These are phyloP conservation scores for Mychonastes homosphaera DNA, from an alignment of 139 green algal genomes.

Conservation along the genomic window DNA sequence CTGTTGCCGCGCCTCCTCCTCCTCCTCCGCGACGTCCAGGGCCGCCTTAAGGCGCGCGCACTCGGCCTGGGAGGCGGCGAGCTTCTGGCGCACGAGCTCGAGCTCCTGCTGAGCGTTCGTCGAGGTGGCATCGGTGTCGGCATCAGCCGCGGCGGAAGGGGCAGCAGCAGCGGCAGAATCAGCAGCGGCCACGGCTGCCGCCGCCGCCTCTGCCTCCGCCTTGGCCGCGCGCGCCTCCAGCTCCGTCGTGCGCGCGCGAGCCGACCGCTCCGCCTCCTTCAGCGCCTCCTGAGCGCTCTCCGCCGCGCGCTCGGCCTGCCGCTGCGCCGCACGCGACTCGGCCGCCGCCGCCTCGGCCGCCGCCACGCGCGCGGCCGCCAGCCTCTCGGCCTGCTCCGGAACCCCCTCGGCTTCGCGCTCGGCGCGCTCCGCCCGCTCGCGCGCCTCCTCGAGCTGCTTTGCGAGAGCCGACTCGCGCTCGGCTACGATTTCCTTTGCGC, in stretches of 20 bases:
- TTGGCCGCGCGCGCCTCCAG: background rate
- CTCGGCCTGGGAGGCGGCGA: background rate
- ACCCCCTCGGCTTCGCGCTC: background rate
- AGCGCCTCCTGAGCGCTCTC: background rate
- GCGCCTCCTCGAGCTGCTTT: background rate
- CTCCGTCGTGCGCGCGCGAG: background rate
- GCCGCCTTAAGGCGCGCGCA: background rate
- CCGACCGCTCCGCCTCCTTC: background rate
- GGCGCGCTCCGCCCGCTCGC: background rate
- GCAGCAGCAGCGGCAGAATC: background rate
- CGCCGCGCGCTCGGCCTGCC: too few species aligned
- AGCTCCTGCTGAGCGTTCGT: background rate
- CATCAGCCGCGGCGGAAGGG: background rate
- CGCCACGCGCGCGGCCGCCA: background rate
- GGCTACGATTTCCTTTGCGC: too few species aligned
- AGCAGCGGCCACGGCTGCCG: background rate
- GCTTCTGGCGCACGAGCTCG: background rate
- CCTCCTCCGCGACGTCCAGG: background rate
- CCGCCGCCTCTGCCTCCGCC: background rate
- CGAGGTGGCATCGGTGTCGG: background rate
- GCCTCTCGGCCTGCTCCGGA: background rate
- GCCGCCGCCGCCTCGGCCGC: too few species aligned
- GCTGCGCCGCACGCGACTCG: background rate
- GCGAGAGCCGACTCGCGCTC: background rate
- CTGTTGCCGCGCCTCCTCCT: background rate